These are phyloP conservation scores for Colletotrichum horii DNA, from an alignment of 2,329 filamentous ascomycete species.

Conservation along the genomic window DNA sequence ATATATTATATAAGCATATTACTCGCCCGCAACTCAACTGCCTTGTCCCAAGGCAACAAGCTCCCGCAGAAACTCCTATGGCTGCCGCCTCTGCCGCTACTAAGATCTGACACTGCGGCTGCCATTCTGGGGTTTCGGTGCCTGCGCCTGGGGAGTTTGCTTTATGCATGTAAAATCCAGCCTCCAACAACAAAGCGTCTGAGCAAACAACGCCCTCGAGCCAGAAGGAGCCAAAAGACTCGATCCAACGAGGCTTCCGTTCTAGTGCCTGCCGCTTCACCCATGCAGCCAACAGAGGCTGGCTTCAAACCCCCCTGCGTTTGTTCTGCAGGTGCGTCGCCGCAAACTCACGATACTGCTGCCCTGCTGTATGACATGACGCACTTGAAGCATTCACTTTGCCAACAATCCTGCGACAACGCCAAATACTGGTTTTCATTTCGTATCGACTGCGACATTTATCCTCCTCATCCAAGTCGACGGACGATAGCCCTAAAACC, in stretches of 20 bases:
- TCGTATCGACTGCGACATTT: neutral
- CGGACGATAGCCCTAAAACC: neutral
- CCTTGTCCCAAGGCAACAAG: neutral
- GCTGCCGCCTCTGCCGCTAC: neutral
- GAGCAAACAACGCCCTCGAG: neutral
- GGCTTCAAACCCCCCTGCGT: conserved; percentile 9
- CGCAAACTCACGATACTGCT: neutral
- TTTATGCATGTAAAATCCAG: conserved; percentile 4
- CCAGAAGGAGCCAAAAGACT: neutral
- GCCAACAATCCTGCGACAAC: neutral
- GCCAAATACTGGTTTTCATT: neutral
- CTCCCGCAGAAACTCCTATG: neutral
- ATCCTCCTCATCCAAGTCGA: neutral
- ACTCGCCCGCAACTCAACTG: neutral
- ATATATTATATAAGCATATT: no score
- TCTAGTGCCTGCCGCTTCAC: neutral
- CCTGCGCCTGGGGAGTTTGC: neutral
- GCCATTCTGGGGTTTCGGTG: conserved; percentile 1
- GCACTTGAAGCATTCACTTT: neutral
- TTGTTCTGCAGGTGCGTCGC: neutral
- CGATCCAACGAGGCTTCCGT: conserved; percentile 8
- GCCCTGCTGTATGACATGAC: neutral
- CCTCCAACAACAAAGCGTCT: neutral
- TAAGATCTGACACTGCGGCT: neutral
- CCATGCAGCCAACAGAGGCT: neutral